Evolutionary conservation across 2,329 filamentous ascomycete species (phyloP).

Genomic region (Stagonosporopsis cucurbitacearum): DNA sequence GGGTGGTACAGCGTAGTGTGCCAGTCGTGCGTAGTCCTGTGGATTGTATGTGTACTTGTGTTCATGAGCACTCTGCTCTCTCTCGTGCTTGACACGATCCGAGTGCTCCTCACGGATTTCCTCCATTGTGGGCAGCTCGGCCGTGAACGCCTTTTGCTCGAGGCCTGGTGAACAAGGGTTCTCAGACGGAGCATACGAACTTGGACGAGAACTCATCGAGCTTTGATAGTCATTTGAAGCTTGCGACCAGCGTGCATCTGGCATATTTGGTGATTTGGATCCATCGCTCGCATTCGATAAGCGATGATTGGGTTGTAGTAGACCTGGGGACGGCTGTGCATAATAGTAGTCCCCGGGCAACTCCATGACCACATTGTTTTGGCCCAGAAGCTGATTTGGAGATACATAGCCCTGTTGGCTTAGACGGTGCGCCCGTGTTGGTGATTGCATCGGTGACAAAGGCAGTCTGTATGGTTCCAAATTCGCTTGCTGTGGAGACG

Average conservation of each 20-base stretch:
- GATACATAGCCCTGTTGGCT: conserved; percentile 23
- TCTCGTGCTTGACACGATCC: conserved; percentile 26
- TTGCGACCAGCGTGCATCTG: conserved; percentile 44
- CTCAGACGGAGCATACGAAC: conserved; percentile 45
- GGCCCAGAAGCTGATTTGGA: conserved; percentile 32
- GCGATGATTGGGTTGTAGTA: conserved; percentile 28
- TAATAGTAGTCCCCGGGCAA: conserved; percentile 53
- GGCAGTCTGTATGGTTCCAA: conserved; percentile 38
- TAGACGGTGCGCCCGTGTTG: conserved; percentile 19
- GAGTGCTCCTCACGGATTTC: conserved; percentile 46
- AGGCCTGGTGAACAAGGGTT: conserved; percentile 44
- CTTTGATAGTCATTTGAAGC: conserved; percentile 37
- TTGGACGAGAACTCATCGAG: conserved; percentile 40
- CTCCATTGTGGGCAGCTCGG: conserved; percentile 46
- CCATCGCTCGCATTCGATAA: conserved; percentile 20
- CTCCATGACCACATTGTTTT: conserved; percentile 49
- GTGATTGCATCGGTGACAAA: conserved; percentile 34
- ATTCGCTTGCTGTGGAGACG: conserved; percentile 32
- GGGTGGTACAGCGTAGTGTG: conserved; percentile 22
- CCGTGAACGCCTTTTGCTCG: conserved; percentile 43
- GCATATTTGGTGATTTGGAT: conserved; percentile 36
- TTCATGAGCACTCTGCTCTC: conserved; percentile 20
- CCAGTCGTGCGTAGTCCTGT: conserved; percentile 38
- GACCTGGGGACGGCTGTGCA: conserved; percentile 38
- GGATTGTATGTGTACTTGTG: conserved; percentile 46